phyloP scores from a whole-genome alignment of 106 monocot genomes.

The Platanthera guangdongensis region DNA sequence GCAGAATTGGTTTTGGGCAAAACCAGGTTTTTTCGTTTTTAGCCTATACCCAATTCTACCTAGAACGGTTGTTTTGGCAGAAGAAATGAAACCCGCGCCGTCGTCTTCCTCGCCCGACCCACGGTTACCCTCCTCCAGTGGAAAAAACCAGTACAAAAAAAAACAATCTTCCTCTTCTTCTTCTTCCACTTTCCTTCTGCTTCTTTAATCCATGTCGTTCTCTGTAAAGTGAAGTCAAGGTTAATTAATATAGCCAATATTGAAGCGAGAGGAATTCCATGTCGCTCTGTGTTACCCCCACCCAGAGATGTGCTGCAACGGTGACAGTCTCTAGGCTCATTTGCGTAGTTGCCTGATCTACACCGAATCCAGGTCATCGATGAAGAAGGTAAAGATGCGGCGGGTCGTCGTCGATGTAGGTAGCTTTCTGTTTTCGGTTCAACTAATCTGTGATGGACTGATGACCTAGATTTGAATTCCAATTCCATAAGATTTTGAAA shows the following conservation, averaged over 20 bases:
- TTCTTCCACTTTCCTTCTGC: no score
- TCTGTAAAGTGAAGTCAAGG: background rate
- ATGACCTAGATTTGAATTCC: background rate
- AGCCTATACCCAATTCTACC: no score
- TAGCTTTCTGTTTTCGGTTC: background rate
- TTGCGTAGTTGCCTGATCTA: constrained; percentile 61
- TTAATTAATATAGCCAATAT: constrained; percentile 26
- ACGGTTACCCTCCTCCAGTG: no score
- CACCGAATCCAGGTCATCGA: constrained; percentile 77
- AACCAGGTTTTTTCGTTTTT: no score
- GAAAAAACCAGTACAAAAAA: no score
- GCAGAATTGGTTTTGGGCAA: no score
- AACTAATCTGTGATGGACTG: constrained; percentile 10
- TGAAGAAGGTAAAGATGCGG: constrained; percentile 7
- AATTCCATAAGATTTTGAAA: no score
- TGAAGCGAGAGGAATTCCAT: constrained; percentile 40
- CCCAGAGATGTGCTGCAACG: constrained; percentile 10
- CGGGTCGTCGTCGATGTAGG: constrained; percentile 5
- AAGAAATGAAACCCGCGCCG: no score
- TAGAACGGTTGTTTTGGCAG: no score
- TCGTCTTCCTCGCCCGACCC: no score
- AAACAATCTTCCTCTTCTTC: no score
- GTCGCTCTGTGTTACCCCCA: constrained; percentile 10
- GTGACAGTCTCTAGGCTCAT: constrained; percentile 41
- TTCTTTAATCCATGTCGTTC: no score